A percentile compares a stretch with the other conserved stretches of the same genome.
phyloP scores from a whole-genome alignment of 2,329 filamentous ascomycete species.

The Akanthomyces lecanii region DNA sequence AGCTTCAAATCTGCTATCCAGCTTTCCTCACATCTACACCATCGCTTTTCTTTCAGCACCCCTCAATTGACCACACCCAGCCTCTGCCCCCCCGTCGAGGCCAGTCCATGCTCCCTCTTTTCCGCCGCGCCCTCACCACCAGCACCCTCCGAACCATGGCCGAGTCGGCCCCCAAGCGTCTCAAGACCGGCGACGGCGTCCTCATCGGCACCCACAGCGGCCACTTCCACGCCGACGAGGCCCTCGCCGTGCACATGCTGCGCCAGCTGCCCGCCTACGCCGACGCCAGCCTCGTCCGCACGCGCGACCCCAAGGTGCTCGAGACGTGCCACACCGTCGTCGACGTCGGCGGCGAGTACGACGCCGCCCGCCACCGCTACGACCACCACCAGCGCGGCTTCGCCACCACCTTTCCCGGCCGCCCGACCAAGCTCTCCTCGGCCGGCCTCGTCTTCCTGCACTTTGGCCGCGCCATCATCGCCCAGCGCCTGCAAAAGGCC shows the following conservation, averaged over 20 bases:
- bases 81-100: neutral
- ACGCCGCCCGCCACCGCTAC: constrained; percentile 70
- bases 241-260: constrained; percentile 93
- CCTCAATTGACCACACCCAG: no score
- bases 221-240: constrained; percentile 98
- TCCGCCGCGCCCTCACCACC: constrained; percentile 15
- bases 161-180: constrained; percentile 71
- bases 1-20: neutral
- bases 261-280: constrained; percentile 80
- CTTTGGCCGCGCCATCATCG: constrained; percentile 82
- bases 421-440: constrained; percentile 83
- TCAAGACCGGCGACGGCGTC: constrained; percentile 61
- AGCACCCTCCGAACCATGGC: constrained; percentile 35
- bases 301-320: constrained; percentile 75
- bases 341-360: constrained; percentile 95
- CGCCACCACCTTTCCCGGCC: constrained; percentile 75
- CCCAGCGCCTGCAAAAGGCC: constrained; percentile 37
- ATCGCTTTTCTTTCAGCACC: neutral
- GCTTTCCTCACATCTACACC: neutral
- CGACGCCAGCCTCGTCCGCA: constrained; percentile 72
- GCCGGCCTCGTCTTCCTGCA: constrained; percentile 95
- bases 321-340: constrained; percentile 89
- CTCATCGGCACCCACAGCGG: constrained; percentile 94
- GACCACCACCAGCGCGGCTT: constrained; percentile 98
- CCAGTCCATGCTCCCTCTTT: constrained; percentile 7